Conservation (phyloP, 345 rosid species). For the Erucastrum elatum region DNA sequence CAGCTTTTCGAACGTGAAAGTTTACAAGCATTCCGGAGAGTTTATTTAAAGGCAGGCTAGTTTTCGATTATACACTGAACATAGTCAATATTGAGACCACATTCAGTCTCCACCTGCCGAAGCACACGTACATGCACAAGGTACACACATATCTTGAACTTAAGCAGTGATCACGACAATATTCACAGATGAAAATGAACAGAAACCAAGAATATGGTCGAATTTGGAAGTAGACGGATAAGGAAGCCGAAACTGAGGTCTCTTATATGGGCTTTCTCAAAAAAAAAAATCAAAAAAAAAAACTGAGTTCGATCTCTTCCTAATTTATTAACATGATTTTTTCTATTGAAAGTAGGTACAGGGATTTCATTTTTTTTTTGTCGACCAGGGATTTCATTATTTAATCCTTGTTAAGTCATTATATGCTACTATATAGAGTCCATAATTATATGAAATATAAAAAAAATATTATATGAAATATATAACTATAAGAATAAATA, state of each 20-base stretch:
- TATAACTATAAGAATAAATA: not conserved
- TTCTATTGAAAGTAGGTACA: not conserved
- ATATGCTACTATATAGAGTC: not conserved
- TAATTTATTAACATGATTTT: not conserved
- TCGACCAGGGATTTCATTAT: not conserved
- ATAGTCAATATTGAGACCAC: constrained; percentile 30
- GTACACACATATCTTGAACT: not conserved
- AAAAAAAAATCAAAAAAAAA: too few species aligned
- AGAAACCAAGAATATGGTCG: not conserved
- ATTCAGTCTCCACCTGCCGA: constrained; percentile 27
- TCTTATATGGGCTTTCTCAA: too few species aligned
- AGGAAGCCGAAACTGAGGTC: constrained; percentile 18
- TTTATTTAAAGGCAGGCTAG: not conserved
- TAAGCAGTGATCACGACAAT: constrained; percentile 15
- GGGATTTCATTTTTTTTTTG: too few species aligned
- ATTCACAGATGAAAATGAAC: constrained; percentile 28
- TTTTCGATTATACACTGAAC: constrained; percentile 8
- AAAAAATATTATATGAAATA: too few species aligned
- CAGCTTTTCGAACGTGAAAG: constrained; percentile 30
- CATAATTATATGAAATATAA: not conserved
- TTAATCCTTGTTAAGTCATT: not conserved
- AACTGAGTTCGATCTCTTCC: not conserved
- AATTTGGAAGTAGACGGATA: not conserved
- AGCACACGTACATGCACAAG: constrained; percentile 4
- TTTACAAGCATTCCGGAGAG: not conserved